Evolutionary conservation across 305 asterid genomes (phyloP).

Genomic region (Fraxinus paxiana): DNA sequence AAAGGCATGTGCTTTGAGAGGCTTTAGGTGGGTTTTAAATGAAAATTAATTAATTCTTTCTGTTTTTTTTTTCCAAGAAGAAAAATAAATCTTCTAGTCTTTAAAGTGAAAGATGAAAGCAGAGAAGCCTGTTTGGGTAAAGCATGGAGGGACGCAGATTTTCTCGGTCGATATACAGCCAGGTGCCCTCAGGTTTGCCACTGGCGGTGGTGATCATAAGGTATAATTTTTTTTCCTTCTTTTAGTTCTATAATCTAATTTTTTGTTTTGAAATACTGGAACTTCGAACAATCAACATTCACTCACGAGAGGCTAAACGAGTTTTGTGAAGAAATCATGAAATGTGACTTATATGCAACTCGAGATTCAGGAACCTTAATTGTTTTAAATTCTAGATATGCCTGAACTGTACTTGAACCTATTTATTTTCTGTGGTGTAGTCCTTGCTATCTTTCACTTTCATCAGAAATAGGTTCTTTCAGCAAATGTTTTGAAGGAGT

Average conservation of each 20-base stretch:
- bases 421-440: background rate
- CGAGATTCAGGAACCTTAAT: background rate
- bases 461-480: background rate
- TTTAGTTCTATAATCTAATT: background rate
- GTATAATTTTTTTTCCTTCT: conserved; percentile 7
- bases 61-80: background rate
- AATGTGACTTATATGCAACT: background rate
- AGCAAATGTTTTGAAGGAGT: background rate
- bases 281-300: background rate
- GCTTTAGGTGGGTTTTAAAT: conserved; percentile 3
- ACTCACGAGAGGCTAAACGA: background rate
- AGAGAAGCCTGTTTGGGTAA: conserved; percentile 33
- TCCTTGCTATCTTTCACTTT: background rate
- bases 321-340: background rate
- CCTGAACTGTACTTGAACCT: background rate
- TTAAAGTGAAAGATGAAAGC: conserved; percentile 26
- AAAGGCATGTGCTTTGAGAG: background rate
- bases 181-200: conserved; percentile 38
- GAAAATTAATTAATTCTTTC: background rate
- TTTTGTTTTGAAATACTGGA: background rate
- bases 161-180: conserved; percentile 40
- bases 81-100: background rate
- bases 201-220: conserved; percentile 43
- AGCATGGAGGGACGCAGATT: conserved; percentile 33
- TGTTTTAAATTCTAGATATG: background rate